Evolutionary conservation across 345 rosid species (phyloP).

Genomic region (Eucalyptus pauciflora): DNA sequence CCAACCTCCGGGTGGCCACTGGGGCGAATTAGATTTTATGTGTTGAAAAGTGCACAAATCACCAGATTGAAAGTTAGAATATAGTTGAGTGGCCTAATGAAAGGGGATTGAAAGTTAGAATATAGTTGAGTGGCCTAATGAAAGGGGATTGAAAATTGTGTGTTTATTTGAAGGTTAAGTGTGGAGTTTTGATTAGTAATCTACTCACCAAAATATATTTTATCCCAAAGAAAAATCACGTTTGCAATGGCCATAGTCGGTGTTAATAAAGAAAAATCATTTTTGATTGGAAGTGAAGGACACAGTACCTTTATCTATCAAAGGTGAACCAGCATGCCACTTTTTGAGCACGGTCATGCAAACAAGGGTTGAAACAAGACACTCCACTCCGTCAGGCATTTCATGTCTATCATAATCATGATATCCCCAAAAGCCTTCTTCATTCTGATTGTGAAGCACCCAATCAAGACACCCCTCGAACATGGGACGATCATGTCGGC

Average conservation of each 20-base stretch:
- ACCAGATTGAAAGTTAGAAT: neutral
- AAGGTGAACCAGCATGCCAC: constrained; percentile 19
- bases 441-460: constrained; percentile 34
- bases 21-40: neutral
- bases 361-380: constrained; percentile 35
- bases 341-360: constrained; percentile 37
- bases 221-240: neutral
- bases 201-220: neutral
- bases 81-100: neutral
- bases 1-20: too few relatives aligned
- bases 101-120: neutral
- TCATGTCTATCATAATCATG: constrained; percentile 2
- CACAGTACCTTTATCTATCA: constrained; percentile 15
- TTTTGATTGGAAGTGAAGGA: neutral
- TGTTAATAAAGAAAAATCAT: neutral
- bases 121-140: neutral
- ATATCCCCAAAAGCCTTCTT: constrained; percentile 48
- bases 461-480: constrained; percentile 43
- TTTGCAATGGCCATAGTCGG: neutral
- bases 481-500: constrained; percentile 19
- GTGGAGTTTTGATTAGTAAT: neutral
- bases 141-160: neutral
- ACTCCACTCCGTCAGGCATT: constrained; percentile 1
- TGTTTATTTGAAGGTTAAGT: neutral
- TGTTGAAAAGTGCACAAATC: neutral